Evolutionary conservation across 306 rosid genomes (phyloP).

Genomic region (Ceratonia siliqua): DNA sequence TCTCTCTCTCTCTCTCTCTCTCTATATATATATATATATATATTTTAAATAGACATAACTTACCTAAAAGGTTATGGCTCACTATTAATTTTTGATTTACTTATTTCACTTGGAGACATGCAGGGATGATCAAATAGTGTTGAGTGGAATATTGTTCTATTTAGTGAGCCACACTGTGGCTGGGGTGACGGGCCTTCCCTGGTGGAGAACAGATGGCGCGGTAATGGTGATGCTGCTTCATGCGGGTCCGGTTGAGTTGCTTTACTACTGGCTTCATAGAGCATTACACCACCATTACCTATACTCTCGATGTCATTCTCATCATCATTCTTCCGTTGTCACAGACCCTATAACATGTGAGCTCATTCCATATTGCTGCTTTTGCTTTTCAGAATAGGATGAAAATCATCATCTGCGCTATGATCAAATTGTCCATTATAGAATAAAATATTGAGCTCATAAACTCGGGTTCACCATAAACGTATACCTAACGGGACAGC

Average conservation of each 20-base stretch:
- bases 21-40: no score
- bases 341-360: conserved; percentile 46
- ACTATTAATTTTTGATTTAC: no score
- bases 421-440: no score
- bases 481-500: no score
- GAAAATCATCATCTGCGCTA: no score
- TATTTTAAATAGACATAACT: no score
- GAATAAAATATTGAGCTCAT: no score
- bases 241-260: conserved; percentile 61
- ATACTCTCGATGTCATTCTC: conserved; percentile 66
- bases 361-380: conserved; percentile 1
- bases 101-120: not conserved
- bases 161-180: not conserved
- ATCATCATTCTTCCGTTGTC: conserved; percentile 46
- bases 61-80: no score
- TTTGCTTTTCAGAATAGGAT: no score
- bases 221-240: conserved; percentile 45
- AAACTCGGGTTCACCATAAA: no score
- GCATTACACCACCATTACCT: conserved; percentile 72
- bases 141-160: conserved; percentile 49
- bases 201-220: conserved; percentile 56
- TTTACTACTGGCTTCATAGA: conserved; percentile 73
- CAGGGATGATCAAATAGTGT: conserved; percentile 74
- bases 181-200: conserved; percentile 35
- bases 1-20: no score